Conservation (phyloP, 2,329 filamentous ascomycete genomes). For the Lachnellula subtilissima region DNA sequence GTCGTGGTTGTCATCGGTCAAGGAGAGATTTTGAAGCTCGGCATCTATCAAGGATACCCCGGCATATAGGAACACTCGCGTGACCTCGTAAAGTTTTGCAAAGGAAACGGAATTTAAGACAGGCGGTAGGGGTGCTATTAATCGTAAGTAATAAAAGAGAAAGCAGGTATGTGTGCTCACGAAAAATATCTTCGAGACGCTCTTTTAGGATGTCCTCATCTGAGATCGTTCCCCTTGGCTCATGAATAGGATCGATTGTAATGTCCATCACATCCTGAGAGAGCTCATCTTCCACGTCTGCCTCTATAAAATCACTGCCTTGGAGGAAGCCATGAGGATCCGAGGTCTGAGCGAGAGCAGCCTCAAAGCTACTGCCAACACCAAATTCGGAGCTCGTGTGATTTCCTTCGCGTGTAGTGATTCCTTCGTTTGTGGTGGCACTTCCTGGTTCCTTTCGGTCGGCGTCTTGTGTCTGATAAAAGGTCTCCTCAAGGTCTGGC, state of each 20-base stretch:
- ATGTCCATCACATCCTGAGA: constrained; percentile 8
- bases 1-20: constrained; percentile 35
- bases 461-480: not conserved
- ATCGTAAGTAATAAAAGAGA: not conserved
- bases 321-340: constrained; percentile 3
- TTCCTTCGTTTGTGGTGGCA: not conserved
- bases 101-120: constrained; percentile 16
- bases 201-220: constrained; percentile 8
- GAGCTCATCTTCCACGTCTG: constrained; percentile 9
- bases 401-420: not conserved
- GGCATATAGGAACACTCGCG: constrained; percentile 25
- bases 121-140: constrained; percentile 19
- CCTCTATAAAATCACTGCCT: not conserved
- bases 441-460: not conserved
- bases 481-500: constrained; percentile 1
- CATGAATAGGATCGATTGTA: not conserved
- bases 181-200: constrained; percentile 13
- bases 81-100: constrained; percentile 28
- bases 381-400: constrained; percentile 20
- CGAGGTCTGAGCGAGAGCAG: constrained; percentile 4
- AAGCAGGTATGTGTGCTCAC: constrained; percentile 9
- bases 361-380: constrained; percentile 22
- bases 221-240: not conserved
- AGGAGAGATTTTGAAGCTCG: constrained; percentile 1
- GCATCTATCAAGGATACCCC: constrained; percentile 20